phyloP scores from a whole-genome alignment of 164 flowering plant genomes.

The Cinnamomum chago region DNA sequence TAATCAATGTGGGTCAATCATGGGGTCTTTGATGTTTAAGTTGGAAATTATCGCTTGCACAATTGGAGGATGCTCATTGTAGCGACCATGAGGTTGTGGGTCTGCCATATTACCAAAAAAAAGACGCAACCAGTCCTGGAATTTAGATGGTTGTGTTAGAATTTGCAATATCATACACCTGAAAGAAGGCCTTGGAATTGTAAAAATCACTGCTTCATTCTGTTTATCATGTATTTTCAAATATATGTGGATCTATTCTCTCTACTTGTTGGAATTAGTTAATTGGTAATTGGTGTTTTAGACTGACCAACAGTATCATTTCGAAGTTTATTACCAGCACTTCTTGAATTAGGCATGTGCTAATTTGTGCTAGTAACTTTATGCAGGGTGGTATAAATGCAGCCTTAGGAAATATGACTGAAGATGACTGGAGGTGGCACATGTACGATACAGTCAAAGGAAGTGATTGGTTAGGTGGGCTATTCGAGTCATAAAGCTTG shows the following conservation, averaged over 20 bases:
- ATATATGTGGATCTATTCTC: neutral
- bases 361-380: slow-evolving; percentile 10
- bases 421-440: slow-evolving; percentile 99
- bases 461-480: slow-evolving; percentile 72
- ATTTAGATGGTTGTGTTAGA: no score
- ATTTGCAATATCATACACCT: no score
- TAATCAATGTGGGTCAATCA: no score
- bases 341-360: neutral
- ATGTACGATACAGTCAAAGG: slow-evolving; percentile 99
- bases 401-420: slow-evolving; percentile 95
- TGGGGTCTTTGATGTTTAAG: no score
- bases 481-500: neutral
- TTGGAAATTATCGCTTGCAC: no score
- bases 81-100: no score
- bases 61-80: no score
- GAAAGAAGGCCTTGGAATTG: neutral
- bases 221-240: neutral
- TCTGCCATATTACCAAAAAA: no score
- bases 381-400: slow-evolving; percentile 98
- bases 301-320: neutral
- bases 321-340: neutral
- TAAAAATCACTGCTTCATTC: neutral
- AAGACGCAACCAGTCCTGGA: no score
- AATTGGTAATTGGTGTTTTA: neutral
- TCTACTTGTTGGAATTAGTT: neutral